Evolutionary conservation across 441 rosid genomes (phyloP).

Genomic region (Aquilaria agallochum): DNA sequence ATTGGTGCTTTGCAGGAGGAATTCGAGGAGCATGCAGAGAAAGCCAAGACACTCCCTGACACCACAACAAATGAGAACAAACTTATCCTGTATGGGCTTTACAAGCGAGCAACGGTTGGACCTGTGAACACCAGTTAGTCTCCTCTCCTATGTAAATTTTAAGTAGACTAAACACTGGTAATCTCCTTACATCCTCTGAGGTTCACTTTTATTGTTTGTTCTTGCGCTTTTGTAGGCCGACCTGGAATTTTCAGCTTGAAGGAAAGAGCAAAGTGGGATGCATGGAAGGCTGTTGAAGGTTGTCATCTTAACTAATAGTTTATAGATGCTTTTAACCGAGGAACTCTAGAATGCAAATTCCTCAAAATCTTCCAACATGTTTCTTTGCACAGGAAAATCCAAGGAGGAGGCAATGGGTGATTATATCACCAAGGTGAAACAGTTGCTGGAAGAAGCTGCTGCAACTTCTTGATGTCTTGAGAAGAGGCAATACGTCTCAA

Average conservation of each 20-base stretch:
- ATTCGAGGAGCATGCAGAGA: constrained; percentile 77
- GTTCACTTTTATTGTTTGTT: background rate
- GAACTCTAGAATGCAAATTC: too few species aligned
- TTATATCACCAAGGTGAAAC: constrained; percentile 85
- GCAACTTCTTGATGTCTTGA: constrained; percentile 25
- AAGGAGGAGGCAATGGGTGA: constrained; percentile 82
- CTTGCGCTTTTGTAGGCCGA: constrained; percentile 42
- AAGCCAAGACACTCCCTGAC: constrained; percentile 19
- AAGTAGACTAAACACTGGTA: background rate
- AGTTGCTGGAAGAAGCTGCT: constrained; percentile 50
- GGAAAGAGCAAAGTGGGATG: constrained; percentile 95
- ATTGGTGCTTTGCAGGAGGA: constrained; percentile 51
- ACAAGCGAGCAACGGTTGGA: constrained; percentile 82
- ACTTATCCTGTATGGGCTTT: constrained; percentile 89
- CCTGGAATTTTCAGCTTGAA: constrained; percentile 80
- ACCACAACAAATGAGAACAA: constrained; percentile 59
- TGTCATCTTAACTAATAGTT: background rate
- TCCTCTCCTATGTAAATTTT: background rate
- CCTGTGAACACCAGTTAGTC: constrained; percentile 70
- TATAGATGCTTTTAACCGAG: too few species aligned
- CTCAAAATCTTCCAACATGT: too few species aligned
- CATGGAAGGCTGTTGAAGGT: constrained; percentile 98
- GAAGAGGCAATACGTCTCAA: too few species aligned
- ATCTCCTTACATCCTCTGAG: background rate
- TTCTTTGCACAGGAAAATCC: constrained; percentile 48